Evolutionary conservation across 768 basidiomycete genomes (phyloP), one percentile per base, ranked within the genome.

Genomic region (Lepiota venenata): DNA sequence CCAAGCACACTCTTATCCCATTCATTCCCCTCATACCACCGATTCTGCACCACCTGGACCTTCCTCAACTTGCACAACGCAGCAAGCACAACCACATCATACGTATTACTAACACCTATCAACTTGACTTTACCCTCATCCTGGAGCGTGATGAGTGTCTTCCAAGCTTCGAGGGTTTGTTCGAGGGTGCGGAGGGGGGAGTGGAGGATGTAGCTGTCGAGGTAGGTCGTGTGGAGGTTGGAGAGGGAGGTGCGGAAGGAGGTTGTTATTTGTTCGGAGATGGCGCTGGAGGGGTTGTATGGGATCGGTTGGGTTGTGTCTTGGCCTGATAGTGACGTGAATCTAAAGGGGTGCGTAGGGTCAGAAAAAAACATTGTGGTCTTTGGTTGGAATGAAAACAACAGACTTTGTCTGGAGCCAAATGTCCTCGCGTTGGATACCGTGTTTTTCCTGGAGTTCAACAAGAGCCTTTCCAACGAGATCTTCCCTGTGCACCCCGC

Each of bases 141-240:
- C 58, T 88, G 85, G 50, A 89, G 71, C 2, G 69, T 63, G 32
- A 82, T 77, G 7, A 93, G 78, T 0, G 75, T 73, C 9, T 70
- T 71, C 83, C 89, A 92, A 0, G 91, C 91, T 58, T 83, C 79
- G 35, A 88, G 63, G 1, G 88, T 92, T 52, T 79, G 70, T 18
- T 78, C 71, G 14, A 77, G 66, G 0, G 80, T 85, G 1, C 68
- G 74, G 43, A 91, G 66, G 1, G 91, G 91, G 0, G 86, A 87
- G 64, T 94, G 92, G 5, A 94, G 76, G 47, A 93, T 71, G 57
- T 90, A 86, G 57, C 84, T 83, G 64, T 93, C 92, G 51, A 94
- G 69, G 63, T 89, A 91, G 8, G 78, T 77, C 1, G 90, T 88
- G 29, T 75, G 76, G 8, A 94, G 77, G 60, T 93, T 86, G 46